phyloP scores from a whole-genome alignment of 148 eudicot species.

The Chenopodium quinoa region DNA sequence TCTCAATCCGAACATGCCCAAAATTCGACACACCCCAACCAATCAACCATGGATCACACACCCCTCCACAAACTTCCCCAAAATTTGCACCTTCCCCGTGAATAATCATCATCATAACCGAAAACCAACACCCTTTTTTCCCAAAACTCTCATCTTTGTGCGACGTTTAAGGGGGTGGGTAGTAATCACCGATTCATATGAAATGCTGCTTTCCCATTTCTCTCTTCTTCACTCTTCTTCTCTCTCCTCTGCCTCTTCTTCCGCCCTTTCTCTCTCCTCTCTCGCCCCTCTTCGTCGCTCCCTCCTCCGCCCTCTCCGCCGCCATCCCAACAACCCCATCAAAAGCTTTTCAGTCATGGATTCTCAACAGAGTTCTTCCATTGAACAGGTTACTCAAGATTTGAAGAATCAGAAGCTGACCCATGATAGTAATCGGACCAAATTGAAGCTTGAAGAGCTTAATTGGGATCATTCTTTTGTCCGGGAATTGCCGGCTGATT shows the following conservation, averaged over 20 bases:
- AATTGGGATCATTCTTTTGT: slow-evolving; percentile 88
- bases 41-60: too few relatives aligned
- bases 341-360: slow-evolving; percentile 22
- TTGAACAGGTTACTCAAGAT: slow-evolving; percentile 48
- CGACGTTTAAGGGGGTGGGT: not conserved
- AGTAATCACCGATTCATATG: slow-evolving; percentile 1
- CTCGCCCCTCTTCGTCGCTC: slow-evolving; percentile 15
- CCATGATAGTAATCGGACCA: slow-evolving; percentile 12
- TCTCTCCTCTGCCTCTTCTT: slow-evolving; percentile 11
- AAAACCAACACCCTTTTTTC: too few relatives aligned
- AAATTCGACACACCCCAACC: too few relatives aligned
- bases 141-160: not conserved
- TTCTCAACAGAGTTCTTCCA: slow-evolving; percentile 23
- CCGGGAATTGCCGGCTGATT: slow-evolving; percentile 75
- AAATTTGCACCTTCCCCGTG: not conserved
- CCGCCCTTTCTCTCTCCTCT: slow-evolving; percentile 29
- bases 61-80: not conserved
- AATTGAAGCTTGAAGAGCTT: slow-evolving; percentile 57
- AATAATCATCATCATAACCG: not conserved
- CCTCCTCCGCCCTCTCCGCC: slow-evolving; percentile 2
- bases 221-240: slow-evolving; percentile 29
- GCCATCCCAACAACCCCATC: not conserved
- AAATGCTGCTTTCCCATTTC: slow-evolving; percentile 48
- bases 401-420: slow-evolving; percentile 52
- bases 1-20: not conserved